These are phyloP conservation scores for Metarhizium guizhouense DNA, from an alignment of 2,329 filamentous ascomycete genomes.

Conservation along the genomic window DNA sequence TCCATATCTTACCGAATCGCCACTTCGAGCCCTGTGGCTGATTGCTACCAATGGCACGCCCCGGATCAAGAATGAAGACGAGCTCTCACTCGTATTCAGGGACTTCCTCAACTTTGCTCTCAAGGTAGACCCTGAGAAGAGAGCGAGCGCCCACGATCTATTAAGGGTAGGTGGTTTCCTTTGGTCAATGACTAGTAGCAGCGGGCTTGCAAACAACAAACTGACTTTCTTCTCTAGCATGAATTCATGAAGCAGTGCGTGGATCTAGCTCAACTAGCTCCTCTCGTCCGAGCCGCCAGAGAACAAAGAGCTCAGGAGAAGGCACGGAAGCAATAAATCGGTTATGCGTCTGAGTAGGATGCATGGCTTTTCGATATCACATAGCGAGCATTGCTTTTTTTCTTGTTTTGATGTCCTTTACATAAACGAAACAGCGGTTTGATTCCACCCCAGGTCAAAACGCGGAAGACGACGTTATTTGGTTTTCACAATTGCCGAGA, in stretches of 20 bases:
- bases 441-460: neutral
- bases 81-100: conserved; percentile 70
- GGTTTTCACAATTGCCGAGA: neutral
- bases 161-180: conserved; percentile 59
- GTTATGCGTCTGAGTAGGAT: neutral
- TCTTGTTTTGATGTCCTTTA: neutral
- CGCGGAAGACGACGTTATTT: neutral
- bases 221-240: conserved; percentile 43
- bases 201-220: neutral
- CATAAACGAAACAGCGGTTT: neutral
- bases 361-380: conserved; percentile 1
- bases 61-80: conserved; percentile 85
- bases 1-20: conserved; percentile 91
- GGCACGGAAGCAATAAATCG: conserved; percentile 46
- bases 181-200: neutral
- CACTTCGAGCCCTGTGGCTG: conserved; percentile 83
- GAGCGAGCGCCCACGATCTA: conserved; percentile 88
- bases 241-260: conserved; percentile 73
- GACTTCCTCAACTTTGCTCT: conserved; percentile 91
- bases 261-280: conserved; percentile 68
- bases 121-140: conserved; percentile 94
- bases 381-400: conserved; percentile 6
- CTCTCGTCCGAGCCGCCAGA: conserved; percentile 77
- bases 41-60: conserved; percentile 97
- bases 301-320: conserved; percentile 81